These are phyloP conservation scores for Phytopythium ostracodes DNA, from an alignment of 352 stramenopile species.

Conservation along the genomic window DNA sequence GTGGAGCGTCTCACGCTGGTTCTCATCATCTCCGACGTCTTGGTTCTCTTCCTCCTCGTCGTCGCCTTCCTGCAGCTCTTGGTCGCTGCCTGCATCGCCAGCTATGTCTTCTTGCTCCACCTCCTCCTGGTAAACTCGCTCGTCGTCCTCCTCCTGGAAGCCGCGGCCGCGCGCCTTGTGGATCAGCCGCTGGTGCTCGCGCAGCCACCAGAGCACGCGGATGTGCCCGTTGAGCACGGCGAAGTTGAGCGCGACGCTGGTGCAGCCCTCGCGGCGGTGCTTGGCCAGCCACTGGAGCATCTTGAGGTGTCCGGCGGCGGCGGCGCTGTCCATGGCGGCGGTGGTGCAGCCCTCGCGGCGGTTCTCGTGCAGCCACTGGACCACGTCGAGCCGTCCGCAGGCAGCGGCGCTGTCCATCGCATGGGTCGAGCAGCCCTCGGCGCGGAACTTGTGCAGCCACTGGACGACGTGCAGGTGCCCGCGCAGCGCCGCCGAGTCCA, in stretches of 20 bases:
- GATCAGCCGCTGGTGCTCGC: slow-evolving; percentile 31
- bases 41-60: no score
- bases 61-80: no score
- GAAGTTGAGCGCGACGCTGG: slow-evolving; percentile 62
- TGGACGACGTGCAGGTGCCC: slow-evolving; percentile 67
- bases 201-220: slow-evolving; percentile 58
- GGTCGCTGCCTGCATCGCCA: background rate
- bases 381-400: slow-evolving; percentile 60
- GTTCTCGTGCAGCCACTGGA: slow-evolving; percentile 69
- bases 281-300: slow-evolving; percentile 58
- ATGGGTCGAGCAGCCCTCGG: slow-evolving; percentile 67
- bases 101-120: background rate
- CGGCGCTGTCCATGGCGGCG: slow-evolving; percentile 68
- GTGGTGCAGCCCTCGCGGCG: slow-evolving; percentile 64
- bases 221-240: slow-evolving; percentile 66
- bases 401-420: slow-evolving; percentile 77
- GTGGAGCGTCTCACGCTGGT: background rate
- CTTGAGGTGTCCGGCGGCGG: slow-evolving; percentile 61
- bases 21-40: slow-evolving; percentile 15
- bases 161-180: background rate
- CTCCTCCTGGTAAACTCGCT: no score
- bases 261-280: slow-evolving; percentile 65
- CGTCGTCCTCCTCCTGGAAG: slow-evolving; percentile 1
- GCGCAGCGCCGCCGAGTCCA: slow-evolving; percentile 74
- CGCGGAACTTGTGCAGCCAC: slow-evolving; percentile 63